Evolutionary conservation across 495 filamentous ascomycete species (phyloP).

Genomic region (Trichoderma reesei): DNA sequence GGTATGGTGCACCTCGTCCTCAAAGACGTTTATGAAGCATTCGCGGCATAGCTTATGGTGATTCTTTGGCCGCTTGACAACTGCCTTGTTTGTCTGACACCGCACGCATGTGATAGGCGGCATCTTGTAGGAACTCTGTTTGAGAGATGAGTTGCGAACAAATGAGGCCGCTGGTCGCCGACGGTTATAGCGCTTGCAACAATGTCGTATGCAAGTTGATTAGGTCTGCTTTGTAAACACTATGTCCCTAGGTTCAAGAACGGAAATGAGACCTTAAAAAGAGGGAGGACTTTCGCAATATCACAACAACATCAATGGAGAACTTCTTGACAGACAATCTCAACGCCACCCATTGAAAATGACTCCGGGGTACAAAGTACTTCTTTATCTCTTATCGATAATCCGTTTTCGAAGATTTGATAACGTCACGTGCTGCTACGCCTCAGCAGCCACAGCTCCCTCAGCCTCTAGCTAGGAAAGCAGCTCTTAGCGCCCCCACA

Average conservation of each 20-base stretch:
- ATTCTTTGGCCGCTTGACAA: conserved; percentile 91
- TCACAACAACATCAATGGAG: neutral
- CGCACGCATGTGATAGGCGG: conserved; percentile 53
- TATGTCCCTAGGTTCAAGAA: too few species aligned
- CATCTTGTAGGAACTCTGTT: conserved; percentile 24
- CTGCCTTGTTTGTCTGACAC: conserved; percentile 66
- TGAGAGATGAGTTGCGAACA: neutral
- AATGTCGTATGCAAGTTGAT: too few species aligned
- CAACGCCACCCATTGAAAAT: neutral
- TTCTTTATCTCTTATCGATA: neutral
- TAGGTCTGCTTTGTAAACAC: too few species aligned
- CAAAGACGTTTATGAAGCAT: conserved; percentile 82
- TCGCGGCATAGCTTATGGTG: conserved; percentile 79
- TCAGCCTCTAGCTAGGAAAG: neutral
- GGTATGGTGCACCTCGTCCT: conserved; percentile 87
- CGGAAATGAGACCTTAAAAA: too few species aligned
- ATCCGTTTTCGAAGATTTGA: neutral
- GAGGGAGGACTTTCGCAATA: neutral
- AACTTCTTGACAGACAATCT: neutral
- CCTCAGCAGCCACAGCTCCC: neutral
- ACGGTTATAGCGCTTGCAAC: too few species aligned
- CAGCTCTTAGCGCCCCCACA: neutral
- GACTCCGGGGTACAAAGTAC: neutral
- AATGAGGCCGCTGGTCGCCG: neutral
- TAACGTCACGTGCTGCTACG: neutral